These are phyloP conservation scores for Nicotiana knightiana DNA, from an alignment of 257 asterid species.

Conservation along the genomic window DNA sequence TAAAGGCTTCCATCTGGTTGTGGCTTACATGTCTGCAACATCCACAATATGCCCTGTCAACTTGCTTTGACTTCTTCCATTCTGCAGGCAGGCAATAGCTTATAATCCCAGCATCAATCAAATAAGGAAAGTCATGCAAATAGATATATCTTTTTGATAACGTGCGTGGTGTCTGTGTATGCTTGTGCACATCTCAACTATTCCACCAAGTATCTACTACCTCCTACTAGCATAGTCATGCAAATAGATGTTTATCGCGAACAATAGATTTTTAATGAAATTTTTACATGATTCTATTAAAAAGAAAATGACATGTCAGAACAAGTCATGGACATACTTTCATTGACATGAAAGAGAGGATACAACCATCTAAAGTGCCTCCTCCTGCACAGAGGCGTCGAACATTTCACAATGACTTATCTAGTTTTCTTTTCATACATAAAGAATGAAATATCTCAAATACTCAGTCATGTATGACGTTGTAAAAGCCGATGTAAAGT, in stretches of 20 bases:
- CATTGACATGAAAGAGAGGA: constrained; percentile 24
- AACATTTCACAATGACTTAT: constrained; percentile 13
- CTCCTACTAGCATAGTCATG: neutral
- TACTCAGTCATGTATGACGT: neutral
- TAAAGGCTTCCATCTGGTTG: constrained; percentile 7
- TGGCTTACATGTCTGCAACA: constrained; percentile 36
- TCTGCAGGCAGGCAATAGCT: constrained; percentile 31
- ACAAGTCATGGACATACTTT: constrained; percentile 20
- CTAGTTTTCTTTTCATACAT: neutral
- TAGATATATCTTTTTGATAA: neutral
- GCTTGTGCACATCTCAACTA: neutral
- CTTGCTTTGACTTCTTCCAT: constrained; percentile 35
- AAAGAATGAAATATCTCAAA: neutral
- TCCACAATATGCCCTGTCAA: constrained; percentile 9
- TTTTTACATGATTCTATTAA: constrained; percentile 4
- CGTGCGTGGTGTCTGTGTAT: neutral
- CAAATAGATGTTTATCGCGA: neutral
- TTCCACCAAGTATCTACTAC: neutral
- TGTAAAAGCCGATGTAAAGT: neutral
- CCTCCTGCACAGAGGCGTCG: constrained; percentile 36
- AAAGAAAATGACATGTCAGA: constrained; percentile 7
- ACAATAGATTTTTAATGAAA: neutral
- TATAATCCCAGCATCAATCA: neutral
- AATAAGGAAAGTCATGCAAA: neutral
- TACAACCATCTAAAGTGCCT: constrained; percentile 36